phyloP scores from a whole-genome alignment of 2,329 filamentous ascomycete genomes.

The Calonectria honghensis region DNA sequence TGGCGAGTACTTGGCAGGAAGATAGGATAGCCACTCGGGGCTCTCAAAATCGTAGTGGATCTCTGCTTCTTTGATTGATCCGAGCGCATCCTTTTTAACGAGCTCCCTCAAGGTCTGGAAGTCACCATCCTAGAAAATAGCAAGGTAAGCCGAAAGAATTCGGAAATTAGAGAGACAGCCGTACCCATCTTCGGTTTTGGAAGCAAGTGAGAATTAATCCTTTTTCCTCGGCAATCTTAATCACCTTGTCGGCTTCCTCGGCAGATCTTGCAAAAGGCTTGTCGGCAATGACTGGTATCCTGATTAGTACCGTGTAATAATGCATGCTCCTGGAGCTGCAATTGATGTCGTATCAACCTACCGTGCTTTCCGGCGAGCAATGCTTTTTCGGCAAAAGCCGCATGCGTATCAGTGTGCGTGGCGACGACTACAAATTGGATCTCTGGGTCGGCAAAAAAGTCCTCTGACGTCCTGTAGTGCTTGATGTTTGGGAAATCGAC shows the following conservation, averaged over 20 bases:
- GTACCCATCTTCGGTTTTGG: conserved; percentile 51
- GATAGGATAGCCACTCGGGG: conserved; percentile 61
- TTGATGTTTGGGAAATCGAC: conserved; percentile 69
- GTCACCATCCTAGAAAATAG: conserved; percentile 46
- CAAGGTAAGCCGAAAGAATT: background rate
- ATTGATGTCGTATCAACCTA: conserved; percentile 11
- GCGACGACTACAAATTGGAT: conserved; percentile 77
- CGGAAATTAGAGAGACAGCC: background rate
- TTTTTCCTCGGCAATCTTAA: conserved; percentile 44
- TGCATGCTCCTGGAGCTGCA: background rate
- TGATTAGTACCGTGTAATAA: background rate
- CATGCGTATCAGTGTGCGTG: conserved; percentile 48
- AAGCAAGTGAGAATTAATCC: conserved; percentile 49
- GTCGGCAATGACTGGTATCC: conserved; percentile 47
- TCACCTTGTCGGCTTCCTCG: conserved; percentile 47
- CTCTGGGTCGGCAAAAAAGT: conserved; percentile 74
- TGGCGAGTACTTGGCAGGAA: conserved; percentile 58
- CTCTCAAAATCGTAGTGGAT: conserved; percentile 77
- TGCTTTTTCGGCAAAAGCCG: conserved; percentile 45
- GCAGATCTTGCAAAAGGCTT: conserved; percentile 49
- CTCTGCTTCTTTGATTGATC: conserved; percentile 78
- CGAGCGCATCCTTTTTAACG: conserved; percentile 54
- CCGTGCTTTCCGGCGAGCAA: conserved; percentile 48
- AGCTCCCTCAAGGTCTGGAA: conserved; percentile 47
- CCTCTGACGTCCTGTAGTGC: conserved; percentile 74